Evolutionary conservation across 176 grass and related monocot species (phyloP), one percentile per base, ranked within the genome.

Genomic region (Ensete glaucum): DNA sequence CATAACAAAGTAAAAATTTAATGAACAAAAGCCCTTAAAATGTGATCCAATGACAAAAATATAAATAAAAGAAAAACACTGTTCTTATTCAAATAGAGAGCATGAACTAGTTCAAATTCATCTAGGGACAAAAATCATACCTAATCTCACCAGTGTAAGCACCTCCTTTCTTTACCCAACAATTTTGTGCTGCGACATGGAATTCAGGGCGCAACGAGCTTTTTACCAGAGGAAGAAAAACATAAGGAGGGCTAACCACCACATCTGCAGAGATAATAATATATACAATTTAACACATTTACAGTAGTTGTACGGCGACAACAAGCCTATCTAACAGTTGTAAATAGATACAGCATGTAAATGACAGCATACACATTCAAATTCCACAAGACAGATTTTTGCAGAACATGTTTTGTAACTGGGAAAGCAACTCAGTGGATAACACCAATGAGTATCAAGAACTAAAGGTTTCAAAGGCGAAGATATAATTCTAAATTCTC

Each of bases 61-160:
- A 19, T 49, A 70, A 19, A 3, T 50, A 19, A 12, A 1, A 20
- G 49, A 7, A 17, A 43, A 43, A 0, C 1, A 4, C 6, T 43
- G 34, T 6, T 43, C 34, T 43, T 6, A 43, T 43, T 43, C 0
- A 3, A 43, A 43, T 4, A 43, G 34, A 43, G 34, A 6, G 34
- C 34, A 43, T 43, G 34, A 6, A 43, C 34, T 6, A 6, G 34
- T 43, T 43, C 34, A 43, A 43, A 43, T 43, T 24, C 20, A 49
- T 13, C 25, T 52, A 54, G 53, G 22, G 50, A 79, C 56, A 26
- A 10, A 81, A 72, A 12, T n/a, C n/a, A 64, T 64, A 96, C 93
- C 90, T 97, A 80, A 92, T 92, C 83, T 97, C 93, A 66, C 90
- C 88, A 26, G 93, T 97, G 88, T 88, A 97, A 23, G 87, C 88